Conservation (phyloP, 1,284 basidiomycete genomes). For the Ceratobasidium sp. region DNA sequence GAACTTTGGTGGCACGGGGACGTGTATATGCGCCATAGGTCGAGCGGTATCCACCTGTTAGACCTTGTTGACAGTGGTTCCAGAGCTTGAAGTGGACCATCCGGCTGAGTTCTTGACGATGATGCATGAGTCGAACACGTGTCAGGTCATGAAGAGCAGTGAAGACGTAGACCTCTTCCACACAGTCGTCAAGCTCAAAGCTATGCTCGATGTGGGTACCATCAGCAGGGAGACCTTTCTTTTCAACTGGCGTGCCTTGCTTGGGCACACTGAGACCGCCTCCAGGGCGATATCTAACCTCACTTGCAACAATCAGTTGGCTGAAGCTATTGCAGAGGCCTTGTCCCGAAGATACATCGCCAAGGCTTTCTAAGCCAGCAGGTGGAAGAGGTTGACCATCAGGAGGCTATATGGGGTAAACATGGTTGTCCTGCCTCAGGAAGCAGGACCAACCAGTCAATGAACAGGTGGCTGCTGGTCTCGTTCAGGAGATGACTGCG, state of each 20-base stretch:
- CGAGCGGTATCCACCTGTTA: background rate
- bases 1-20: slow-evolving; percentile 13
- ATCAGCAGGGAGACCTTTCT: background rate
- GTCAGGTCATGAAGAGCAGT: background rate
- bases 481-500: slow-evolving; percentile 8
- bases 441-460: background rate
- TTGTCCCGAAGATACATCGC: background rate
- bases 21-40: slow-evolving; percentile 1
- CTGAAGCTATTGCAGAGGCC: background rate
- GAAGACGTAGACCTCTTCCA: slow-evolving; percentile 5
- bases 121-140: slow-evolving; percentile 26
- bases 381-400: slow-evolving; percentile 7
- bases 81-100: slow-evolving; percentile 1
- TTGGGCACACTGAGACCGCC: background rate
- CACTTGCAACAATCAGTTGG: background rate
- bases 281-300: background rate
- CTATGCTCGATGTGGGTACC: background rate
- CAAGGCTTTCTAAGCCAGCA: background rate
- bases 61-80: background rate
- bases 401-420: background rate
- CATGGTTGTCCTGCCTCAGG: too few species aligned
- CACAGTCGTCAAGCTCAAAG: background rate
- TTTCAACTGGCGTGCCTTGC: background rate
- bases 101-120: slow-evolving; percentile 22
- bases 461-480: slow-evolving; percentile 20